Evolutionary conservation across 2,329 filamentous ascomycete genomes (phyloP), one percentile per base, ranked within the genome.

Genomic region (Chalaropsis thielavioides): DNA sequence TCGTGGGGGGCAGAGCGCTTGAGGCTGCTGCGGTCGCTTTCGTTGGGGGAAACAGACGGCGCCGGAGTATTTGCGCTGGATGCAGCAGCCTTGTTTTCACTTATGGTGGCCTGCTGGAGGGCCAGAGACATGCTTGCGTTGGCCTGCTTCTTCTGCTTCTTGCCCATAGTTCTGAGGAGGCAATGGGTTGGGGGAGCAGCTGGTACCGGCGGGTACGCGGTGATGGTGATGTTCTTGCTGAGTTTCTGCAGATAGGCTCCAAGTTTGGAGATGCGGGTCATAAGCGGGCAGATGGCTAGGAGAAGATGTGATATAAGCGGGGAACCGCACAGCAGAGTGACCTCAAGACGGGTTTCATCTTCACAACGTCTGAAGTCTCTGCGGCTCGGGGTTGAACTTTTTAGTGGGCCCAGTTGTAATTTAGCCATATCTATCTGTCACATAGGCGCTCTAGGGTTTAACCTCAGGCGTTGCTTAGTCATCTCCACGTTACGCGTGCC

Each of bases 1-100:
- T 81, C 79, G 69, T 81, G 77, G 24, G 79, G 76, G 63, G 74
- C 77, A 2, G 78, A 67, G 56, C 80, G 78, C 73, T 83, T 83
- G 43, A 80, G 74, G 68, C 77, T 79, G 65, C 74, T 72, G 15
- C 70, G 70, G 35, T 74, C 72, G 67, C 74, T 76, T 24, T 62
- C 61, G 19, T n/a, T 11, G 2, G 64, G 46, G 22, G 63, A 62
- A 19, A 59, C 44, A 3, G 61, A 62, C 17, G 61, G 41, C 35
- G 44, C 58, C n/a, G 13, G 40, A 3, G 24, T 22, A 11, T 51
- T 27, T 8, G 43, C 8, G 43, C 56, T 51, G 1, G 46, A 19
- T 35, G 65, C 62, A 11, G 17, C 38, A 5, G 56, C 54, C 8
- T 46, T 10, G 35, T 44, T 61, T 11, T 46, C 61, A 35, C 62